These are phyloP conservation scores for Leccinellum rugosiceps DNA, from an alignment of 768 basidiomycete genomes.

Conservation along the genomic window DNA sequence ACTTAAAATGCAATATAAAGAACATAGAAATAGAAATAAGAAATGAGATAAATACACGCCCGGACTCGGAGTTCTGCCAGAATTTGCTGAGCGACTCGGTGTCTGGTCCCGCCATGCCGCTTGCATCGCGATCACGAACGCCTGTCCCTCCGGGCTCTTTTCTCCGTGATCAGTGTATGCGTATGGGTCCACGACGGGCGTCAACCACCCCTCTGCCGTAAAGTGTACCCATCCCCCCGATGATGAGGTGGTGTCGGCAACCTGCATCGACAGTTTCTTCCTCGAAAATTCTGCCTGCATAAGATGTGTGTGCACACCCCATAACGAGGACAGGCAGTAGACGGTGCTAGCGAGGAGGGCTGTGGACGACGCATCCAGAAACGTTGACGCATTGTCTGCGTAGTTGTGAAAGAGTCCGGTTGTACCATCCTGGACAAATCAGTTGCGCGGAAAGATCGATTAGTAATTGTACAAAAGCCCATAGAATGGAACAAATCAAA, in stretches of 20 bases:
- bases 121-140: conserved; percentile 74
- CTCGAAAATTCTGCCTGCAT: conserved; percentile 58
- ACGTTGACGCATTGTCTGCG: conserved; percentile 53
- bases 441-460: background rate
- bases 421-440: background rate
- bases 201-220: conserved; percentile 60
- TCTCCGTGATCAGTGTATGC: conserved; percentile 44
- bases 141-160: conserved; percentile 72
- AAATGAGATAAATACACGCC: background rate
- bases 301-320: conserved; percentile 47
- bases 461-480: background rate
- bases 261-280: conserved; percentile 30
- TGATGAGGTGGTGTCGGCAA: conserved; percentile 8
- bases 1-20: background rate
- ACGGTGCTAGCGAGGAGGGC: conserved; percentile 75
- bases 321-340: conserved; percentile 63
- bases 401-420: conserved; percentile 63
- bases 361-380: conserved; percentile 71
- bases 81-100: background rate
- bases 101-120: conserved; percentile 66
- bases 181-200: conserved; percentile 74
- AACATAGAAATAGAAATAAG: background rate
- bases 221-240: conserved; percentile 43
- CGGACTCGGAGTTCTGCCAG: background rate
- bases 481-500: background rate